phyloP scores from a whole-genome alignment of 208 protist species.

The Wallacemonas sp. region DNA sequence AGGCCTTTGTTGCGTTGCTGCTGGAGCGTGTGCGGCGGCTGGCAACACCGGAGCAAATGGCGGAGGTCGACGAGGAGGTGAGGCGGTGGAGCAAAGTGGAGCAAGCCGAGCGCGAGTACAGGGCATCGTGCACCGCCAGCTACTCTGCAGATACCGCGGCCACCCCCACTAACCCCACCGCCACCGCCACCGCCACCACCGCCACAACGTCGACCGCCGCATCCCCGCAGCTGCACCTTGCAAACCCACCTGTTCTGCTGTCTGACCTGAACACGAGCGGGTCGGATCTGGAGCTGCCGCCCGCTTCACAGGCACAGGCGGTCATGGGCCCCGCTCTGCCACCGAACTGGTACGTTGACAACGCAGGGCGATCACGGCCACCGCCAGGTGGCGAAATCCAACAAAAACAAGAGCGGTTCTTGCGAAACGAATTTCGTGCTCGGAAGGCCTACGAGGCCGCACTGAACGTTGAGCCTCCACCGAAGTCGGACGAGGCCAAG shows the following conservation, averaged over 20 bases:
- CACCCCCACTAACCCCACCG: no score
- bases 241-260: conserved; percentile 39
- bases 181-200: neutral
- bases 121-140: no score
- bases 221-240: conserved; percentile 32
- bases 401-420: conserved; percentile 52
- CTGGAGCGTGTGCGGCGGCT: conserved; percentile 54
- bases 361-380: conserved; percentile 56
- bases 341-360: conserved; percentile 75
- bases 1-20: conserved; percentile 53
- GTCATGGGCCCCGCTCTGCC: conserved; percentile 55
- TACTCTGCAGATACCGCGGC: no score
- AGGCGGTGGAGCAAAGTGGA: conserved; percentile 26
- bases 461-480: conserved; percentile 34
- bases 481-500: conserved; percentile 23
- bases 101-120: neutral
- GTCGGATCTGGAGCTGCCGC: conserved; percentile 49
- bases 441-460: conserved; percentile 73
- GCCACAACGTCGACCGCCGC: no score
- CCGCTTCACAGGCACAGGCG: neutral
- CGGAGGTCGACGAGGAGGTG: conserved; percentile 38
- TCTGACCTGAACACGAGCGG: conserved; percentile 71
- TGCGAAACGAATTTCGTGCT: conserved; percentile 61
- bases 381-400: conserved; percentile 28
- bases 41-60: conserved; percentile 43